Percentiles rank a stretch among this genome's conserved stretches.
Evolutionary conservation across 306 rosid genomes (phyloP).

Genomic region (Begonia fuchsioides): DNA sequence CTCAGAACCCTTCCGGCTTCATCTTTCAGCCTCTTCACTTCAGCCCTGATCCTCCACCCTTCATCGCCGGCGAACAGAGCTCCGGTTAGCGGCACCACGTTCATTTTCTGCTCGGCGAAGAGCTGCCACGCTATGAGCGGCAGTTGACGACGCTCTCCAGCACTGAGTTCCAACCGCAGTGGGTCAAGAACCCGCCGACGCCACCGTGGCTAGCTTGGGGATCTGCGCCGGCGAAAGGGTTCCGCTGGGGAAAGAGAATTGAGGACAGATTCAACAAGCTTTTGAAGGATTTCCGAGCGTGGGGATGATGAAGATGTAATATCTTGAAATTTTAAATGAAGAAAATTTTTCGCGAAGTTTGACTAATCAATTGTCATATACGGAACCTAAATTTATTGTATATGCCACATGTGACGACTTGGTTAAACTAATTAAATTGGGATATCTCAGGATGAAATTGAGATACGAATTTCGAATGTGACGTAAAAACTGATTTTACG

Average conservation of each 20-base stretch:
- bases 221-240: too few species aligned
- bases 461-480: too few species aligned
- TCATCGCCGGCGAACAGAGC: background rate
- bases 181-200: slow-evolving; percentile 14
- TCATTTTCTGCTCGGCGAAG: slow-evolving; percentile 17
- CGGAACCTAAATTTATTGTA: too few species aligned
- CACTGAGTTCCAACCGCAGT: slow-evolving; percentile 18
- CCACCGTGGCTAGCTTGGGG: slow-evolving; percentile 5
- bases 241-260: slow-evolving; percentile 4
- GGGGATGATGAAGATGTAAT: slow-evolving; percentile 12
- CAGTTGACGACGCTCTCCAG: slow-evolving; percentile 5
- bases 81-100: slow-evolving; percentile 6
- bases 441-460: too few species aligned
- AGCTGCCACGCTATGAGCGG: slow-evolving; percentile 18
- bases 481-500: too few species aligned
- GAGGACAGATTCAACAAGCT: slow-evolving; percentile 1
- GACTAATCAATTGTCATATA: too few species aligned
- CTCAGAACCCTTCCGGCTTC: background rate
- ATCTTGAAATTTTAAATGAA: too few species aligned
- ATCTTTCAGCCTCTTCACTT: slow-evolving; percentile 5
- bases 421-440: too few species aligned
- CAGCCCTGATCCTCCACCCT: slow-evolving; percentile 1
- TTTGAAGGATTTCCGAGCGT: background rate
- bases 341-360: too few species aligned
- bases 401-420: too few species aligned